Percentiles rank a stretch among this genome's conserved stretches.
These are phyloP conservation scores for Candida sanyiensis DNA, from an alignment of 805 yeast genomes.

Conservation along the genomic window DNA sequence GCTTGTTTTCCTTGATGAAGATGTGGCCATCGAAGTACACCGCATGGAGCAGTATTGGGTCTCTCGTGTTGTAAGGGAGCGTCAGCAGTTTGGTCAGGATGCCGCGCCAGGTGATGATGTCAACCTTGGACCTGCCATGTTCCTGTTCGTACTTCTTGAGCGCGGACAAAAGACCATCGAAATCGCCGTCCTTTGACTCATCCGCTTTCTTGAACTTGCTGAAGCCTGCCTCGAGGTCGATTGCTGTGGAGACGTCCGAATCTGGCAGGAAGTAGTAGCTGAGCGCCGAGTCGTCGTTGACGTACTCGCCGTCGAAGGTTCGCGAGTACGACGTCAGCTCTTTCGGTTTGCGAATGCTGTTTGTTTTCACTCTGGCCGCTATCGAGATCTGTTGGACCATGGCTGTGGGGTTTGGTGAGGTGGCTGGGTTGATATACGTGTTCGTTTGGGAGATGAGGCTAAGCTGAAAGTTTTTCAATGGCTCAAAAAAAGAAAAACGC, in stretches of 20 bases:
- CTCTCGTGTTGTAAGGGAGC: slow-evolving; percentile 54
- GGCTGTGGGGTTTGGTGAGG: too few relatives aligned
- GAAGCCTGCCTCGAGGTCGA: slow-evolving; percentile 64
- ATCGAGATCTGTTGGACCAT: slow-evolving; percentile 15
- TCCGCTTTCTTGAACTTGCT: slow-evolving; percentile 52
- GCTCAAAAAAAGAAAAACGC: too few relatives aligned
- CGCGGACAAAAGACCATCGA: slow-evolving; percentile 53
- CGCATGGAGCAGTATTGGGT: slow-evolving; percentile 55
- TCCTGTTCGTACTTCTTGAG: slow-evolving; percentile 50
- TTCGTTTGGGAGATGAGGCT: too few relatives aligned
- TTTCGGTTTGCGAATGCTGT: slow-evolving; percentile 79
- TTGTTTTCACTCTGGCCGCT: slow-evolving; percentile 47
- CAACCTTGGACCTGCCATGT: slow-evolving; percentile 42
- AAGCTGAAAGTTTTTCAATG: slow-evolving; percentile 1
- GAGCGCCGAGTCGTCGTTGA: slow-evolving; percentile 48
- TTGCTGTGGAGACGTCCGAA: slow-evolving; percentile 49
- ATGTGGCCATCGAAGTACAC: slow-evolving; percentile 71
- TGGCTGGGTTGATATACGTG: too few relatives aligned
- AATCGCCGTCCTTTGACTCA: slow-evolving; percentile 49
- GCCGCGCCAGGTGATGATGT: slow-evolving; percentile 82
- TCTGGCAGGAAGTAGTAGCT: slow-evolving; percentile 82
- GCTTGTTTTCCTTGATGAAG: slow-evolving; percentile 44
- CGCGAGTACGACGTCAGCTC: slow-evolving; percentile 69
- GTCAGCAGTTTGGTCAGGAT: slow-evolving; percentile 68
- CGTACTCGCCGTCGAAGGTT: slow-evolving; percentile 47